These are phyloP conservation scores for Synchytrium microbalum DNA, from an alignment of 371 early-diverging fungal species.

Conservation along the genomic window DNA sequence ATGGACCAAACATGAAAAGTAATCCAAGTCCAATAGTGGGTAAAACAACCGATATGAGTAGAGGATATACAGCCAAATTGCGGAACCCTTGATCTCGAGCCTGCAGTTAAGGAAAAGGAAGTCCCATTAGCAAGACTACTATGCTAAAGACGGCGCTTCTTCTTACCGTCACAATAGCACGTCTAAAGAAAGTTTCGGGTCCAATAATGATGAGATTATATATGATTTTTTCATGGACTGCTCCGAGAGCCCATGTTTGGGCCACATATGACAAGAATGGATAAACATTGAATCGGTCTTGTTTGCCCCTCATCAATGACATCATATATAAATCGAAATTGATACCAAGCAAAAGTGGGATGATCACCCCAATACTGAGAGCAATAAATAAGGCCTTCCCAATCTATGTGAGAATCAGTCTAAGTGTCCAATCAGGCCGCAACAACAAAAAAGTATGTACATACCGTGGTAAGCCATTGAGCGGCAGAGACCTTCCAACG, in stretches of 20 bases:
- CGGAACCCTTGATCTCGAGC: slow-evolving; percentile 1
- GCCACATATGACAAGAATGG: no score
- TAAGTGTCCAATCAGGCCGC: no score
- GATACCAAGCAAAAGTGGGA: slow-evolving; percentile 30
- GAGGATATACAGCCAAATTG: background rate
- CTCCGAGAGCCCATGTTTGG: slow-evolving; percentile 39
- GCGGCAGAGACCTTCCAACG: background rate
- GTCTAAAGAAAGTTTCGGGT: slow-evolving; percentile 25
- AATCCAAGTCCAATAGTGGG: background rate
- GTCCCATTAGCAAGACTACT: background rate
- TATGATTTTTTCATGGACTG: slow-evolving; percentile 31
- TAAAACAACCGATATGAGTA: background rate
- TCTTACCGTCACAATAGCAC: slow-evolving; percentile 16
- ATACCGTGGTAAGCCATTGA: no score
- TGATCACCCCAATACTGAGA: slow-evolving; percentile 23
- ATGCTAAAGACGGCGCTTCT: background rate
- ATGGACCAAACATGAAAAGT: background rate
- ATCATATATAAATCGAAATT: slow-evolving; percentile 36
- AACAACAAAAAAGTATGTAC: no score
- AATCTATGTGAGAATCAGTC: background rate
- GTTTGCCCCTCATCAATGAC: slow-evolving; percentile 3
- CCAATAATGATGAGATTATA: slow-evolving; percentile 25
- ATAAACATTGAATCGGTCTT: slow-evolving; percentile 10
- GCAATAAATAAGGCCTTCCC: slow-evolving; percentile 14
- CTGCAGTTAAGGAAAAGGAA: background rate